phyloP scores from a whole-genome alignment of 169 alveolate species.

The Cryptosporidium sp. region DNA sequence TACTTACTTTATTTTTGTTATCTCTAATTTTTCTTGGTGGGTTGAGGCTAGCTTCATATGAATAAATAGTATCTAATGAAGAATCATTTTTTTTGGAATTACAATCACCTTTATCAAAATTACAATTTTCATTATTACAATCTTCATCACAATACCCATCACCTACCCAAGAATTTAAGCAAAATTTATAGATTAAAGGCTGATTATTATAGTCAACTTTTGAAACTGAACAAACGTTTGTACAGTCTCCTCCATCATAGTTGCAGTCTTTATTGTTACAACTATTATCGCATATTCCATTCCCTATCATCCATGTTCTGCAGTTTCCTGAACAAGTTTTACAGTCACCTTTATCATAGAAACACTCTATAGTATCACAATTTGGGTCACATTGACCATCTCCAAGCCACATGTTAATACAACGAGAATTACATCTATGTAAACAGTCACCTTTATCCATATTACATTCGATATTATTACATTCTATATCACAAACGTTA shows the following conservation, averaged over 20 bases:
- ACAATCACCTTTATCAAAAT: conserved; percentile 77
- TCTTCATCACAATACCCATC: conserved; percentile 82
- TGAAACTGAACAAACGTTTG: conserved; percentile 78
- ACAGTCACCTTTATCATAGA: conserved; percentile 82
- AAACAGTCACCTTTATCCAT: conserved; percentile 76
- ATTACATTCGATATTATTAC: conserved; percentile 74
- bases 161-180: conserved; percentile 81
- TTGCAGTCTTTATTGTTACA: conserved; percentile 79
- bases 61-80: not conserved
- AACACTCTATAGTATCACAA: conserved; percentile 80
- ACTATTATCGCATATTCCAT: conserved; percentile 79
- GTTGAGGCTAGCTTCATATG: conserved; percentile 33
- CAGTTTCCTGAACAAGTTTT: conserved; percentile 76
- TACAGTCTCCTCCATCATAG: conserved; percentile 81
- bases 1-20: not conserved
- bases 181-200: conserved; percentile 80
- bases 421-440: conserved; percentile 78
- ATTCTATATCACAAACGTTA: conserved; percentile 60
- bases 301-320: conserved; percentile 83
- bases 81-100: not conserved
- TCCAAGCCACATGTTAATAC: conserved; percentile 79
- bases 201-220: conserved; percentile 78
- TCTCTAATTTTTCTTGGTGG: conserved; percentile 23
- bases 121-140: conserved; percentile 77
- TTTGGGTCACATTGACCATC: conserved; percentile 84